Evolutionary conservation across 1,284 basidiomycete genomes (phyloP), one percentile per base, ranked within the genome.

Genomic region (Cystobasidium pallidum): DNA sequence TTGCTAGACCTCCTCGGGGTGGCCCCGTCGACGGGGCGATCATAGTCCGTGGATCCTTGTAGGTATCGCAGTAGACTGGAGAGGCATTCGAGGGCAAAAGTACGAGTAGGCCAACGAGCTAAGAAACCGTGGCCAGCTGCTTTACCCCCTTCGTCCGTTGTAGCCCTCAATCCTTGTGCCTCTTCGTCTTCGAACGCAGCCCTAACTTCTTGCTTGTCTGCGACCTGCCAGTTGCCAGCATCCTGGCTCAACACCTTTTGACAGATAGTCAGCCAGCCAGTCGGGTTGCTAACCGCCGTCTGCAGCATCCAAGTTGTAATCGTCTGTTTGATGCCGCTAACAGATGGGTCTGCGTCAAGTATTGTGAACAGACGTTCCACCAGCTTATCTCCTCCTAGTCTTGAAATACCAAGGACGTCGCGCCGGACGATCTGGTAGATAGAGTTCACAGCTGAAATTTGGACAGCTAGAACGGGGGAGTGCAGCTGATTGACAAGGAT

Each of bases 181-280:
- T 97, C 94, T 75, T 97, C 95, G 75, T 97, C 94, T 47, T 88
- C 85, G 52, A 78, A 66, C 15, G 41, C 58, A 10, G 49, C 62
- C 32, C 67, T 61, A 2, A 39, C 24, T 41, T 63, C 43, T n/a
- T 30, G 26, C 19, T 65, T 45, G 17, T 19, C 68, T 2, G 82
- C 82, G 0, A 86, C 84, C 10, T 64, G 62, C 86, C 86, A 73
- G 90, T 36, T 15, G 62, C 63, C 36, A 32, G 58, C 13, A 21
- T 43, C 66, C 62, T 49, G 55, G 30, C 41, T 47, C 91, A 98
- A 96, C 81, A 99, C 98, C 39, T 93, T 85, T 80, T 98, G 94
- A 79, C 95, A 99, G 0, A 99, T 84, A 79, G 96, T 94, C 74
- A 99, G 96, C 96, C 96, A 99, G 1, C 94, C 94, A 0, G 90